These are phyloP conservation scores for Infundibulicybe gibba DNA, from an alignment of 768 basidiomycete genomes.

Conservation along the genomic window DNA sequence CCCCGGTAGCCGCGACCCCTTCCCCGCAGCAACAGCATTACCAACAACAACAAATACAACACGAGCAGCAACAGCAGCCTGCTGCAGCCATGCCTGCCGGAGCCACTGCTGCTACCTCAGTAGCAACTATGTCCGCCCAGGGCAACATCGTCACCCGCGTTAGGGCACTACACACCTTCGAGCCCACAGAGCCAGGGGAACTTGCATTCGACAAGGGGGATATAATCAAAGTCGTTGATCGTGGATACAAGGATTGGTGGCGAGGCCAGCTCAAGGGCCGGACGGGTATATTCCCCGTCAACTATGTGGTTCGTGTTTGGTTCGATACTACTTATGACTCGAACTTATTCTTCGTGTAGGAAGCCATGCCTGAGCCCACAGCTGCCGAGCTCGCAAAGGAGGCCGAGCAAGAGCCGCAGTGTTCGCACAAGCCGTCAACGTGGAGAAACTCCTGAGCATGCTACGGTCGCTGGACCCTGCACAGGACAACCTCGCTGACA, in stretches of 20 bases:
- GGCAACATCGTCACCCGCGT: conserved; percentile 71
- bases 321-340: conserved; percentile 1
- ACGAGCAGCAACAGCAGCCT: conserved; percentile 11
- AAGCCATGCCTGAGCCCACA: conserved; percentile 83
- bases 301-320: conserved; percentile 74
- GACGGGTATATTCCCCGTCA: conserved; percentile 95
- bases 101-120: conserved; percentile 12
- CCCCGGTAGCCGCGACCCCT: conserved; percentile 23
- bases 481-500: conserved; percentile 84
- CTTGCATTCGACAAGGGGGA: conserved; percentile 91
- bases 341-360: conserved; percentile 34
- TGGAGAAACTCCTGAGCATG: conserved; percentile 76
- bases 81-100: conserved; percentile 11
- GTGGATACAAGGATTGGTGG: conserved; percentile 97
- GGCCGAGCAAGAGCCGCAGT: conserved; percentile 81
- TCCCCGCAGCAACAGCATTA: conserved; percentile 19
- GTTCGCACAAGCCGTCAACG: conserved; percentile 81
- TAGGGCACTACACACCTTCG: conserved; percentile 84
- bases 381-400: conserved; percentile 73
- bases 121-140: conserved; percentile 6
- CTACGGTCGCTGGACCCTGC: conserved; percentile 69
- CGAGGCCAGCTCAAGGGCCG: conserved; percentile 85
- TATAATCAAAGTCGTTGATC: conserved; percentile 91
- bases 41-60: conserved; percentile 15
- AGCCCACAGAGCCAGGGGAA: conserved; percentile 85